Base-by-base conservation (phyloP, 441 rosid species). In the Pelargonium citronellum region DNA sequence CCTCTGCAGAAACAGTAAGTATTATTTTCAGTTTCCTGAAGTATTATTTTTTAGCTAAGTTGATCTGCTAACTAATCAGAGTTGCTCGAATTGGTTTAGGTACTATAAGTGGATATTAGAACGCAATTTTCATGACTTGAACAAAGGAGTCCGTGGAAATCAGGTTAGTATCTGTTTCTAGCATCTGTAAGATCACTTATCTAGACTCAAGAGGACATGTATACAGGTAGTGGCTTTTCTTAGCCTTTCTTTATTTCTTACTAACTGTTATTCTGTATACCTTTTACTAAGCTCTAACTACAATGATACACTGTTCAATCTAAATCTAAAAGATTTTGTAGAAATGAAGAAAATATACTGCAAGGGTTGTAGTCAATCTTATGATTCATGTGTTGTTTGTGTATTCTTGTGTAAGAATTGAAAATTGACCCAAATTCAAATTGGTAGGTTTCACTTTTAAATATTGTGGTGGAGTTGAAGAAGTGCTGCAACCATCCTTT, bases 401-500 rank as follows among this genome's bases (percentile, higher is more conserved):
- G 64, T 73, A 43, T 20, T 15, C 11, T 46, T 67, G 41, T 27
- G 68, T 20, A 74, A 70, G 58, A 67, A 7, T 67, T 85, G 67
- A 78, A 66, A 43, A 66, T 22, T 57, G 62, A 73, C 53, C 44
- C 17, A 73, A 75, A 7, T 30, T 78, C 65, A 72, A 5, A 69
- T 70, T 70, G 75, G 72, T 89, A 93, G 99, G 99, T 92, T 78
- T 96, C 99, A 30, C 98, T 96, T 80, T 74, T 96, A 78, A 96
- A 96, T 83, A 96, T 96, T 68, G 98, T 96, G 71, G 99, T 96
- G 71, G 99, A 96, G 86, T 75, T 96, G 89, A 96, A 96, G 92
- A 96, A 96, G 75, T 96, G 99, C 83, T 96, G 98, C 87, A 96
- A 96, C 68, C 99, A 96, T 72, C 99, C 99, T 51, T 96, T 96